These are phyloP conservation scores for Pogostemon cablin DNA, from an alignment of 257 asterid species.

Conservation along the genomic window DNA sequence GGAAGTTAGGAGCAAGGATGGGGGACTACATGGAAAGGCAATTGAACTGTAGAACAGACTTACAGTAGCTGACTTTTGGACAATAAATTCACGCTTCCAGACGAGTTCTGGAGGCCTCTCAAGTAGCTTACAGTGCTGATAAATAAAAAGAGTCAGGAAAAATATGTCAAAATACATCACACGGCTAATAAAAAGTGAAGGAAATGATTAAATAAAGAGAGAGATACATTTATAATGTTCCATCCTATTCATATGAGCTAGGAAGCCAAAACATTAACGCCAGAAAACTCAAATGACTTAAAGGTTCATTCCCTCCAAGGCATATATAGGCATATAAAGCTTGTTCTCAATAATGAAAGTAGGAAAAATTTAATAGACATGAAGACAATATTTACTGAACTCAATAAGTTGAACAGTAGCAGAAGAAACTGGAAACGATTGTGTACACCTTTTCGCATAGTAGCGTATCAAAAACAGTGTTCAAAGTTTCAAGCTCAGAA, in stretches of 20 bases:
- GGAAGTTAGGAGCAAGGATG: background rate
- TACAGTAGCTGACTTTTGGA: slow-evolving; percentile 77
- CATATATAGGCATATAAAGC: slow-evolving; percentile 22
- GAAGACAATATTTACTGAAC: slow-evolving; percentile 22
- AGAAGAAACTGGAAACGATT: slow-evolving; percentile 19
- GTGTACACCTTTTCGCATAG: slow-evolving; percentile 71
- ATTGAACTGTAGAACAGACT: slow-evolving; percentile 47
- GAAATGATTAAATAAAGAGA: background rate
- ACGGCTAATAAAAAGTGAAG: slow-evolving; percentile 20
- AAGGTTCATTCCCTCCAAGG: slow-evolving; percentile 19
- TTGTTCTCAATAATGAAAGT: slow-evolving; percentile 10
- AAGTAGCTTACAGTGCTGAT: slow-evolving; percentile 79
- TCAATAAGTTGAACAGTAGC: slow-evolving; percentile 14
- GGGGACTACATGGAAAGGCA: slow-evolving; percentile 10
- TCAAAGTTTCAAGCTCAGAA: slow-evolving; percentile 65
- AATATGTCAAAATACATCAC: slow-evolving; percentile 23
- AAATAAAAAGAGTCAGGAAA: slow-evolving; percentile 25
- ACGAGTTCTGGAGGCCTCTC: slow-evolving; percentile 92
- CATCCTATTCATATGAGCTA: slow-evolving; percentile 19
- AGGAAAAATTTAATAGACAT: slow-evolving; percentile 4
- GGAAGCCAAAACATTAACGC: slow-evolving; percentile 13
- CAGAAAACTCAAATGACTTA: background rate
- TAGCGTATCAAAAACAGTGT: slow-evolving; percentile 58
- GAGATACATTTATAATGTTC: slow-evolving; percentile 22
- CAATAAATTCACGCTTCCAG: slow-evolving; percentile 78